Base-by-base conservation (phyloP, 768 basidiomycete genomes). In the Neoboletus magnificus region DNA sequence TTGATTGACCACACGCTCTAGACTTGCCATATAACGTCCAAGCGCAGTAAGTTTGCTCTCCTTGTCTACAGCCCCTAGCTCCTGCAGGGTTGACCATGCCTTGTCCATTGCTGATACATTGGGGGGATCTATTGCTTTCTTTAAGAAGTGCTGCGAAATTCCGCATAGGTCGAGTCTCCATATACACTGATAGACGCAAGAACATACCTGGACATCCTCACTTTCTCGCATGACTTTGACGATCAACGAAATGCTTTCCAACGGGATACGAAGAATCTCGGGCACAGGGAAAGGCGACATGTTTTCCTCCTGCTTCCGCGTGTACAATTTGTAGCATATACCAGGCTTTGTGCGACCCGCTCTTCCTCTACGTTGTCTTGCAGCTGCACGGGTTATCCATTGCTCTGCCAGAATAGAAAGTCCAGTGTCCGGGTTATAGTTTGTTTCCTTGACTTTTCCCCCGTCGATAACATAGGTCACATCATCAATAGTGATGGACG, bases 401-500 rank as follows among this genome's bases (percentile, higher is more conserved):
- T 79, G 80, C 66, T 97, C 94, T 7, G 81, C 81, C n/a, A 98
- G 73, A 48, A 79, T 75, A 29, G 91, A 88, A 60, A 97, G 74
- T 25, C 87, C 83, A 2, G 78, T 82, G 39, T 86, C 86, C 0
- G 86, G 72, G 63, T 91, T 88, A 60, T 78, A 79, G 60, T 82
- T 83, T 4, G 80, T 88, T 72, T 95, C 92, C 69, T 94, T 95
- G 59, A 91, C 89, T 67, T 84, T 89, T 7, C 93, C 93, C 0
- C 82, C 75, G 65, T 96, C 93, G 13, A 95, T 79, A 22, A 95
- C 92, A 63, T 89, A 91, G 36, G 88, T 77, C 23, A 95, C 80
- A 63, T 95, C 93, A 63, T 94, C 89, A 53, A 97, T 93, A 1
- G 93, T 94, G 51, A 95, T 89, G 3, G 90, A 92, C 1, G 92